Base-by-base conservation (phyloP, 371 early-diverging fungal species). In the Polyrhizophydium stewartii region DNA sequence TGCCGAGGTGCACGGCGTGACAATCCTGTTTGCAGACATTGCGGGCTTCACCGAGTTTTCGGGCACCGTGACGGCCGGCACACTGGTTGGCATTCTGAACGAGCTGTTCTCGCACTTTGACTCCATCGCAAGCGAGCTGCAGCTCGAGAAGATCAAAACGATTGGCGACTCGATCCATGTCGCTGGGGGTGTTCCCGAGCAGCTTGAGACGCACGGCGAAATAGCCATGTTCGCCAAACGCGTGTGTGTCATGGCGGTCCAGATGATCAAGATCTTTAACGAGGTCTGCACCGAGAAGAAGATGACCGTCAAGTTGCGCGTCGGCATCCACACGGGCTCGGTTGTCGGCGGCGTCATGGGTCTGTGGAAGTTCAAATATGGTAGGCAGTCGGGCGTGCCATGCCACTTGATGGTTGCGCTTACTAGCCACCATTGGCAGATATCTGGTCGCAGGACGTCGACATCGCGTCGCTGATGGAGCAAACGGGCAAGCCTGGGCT, bases 321-420 rank as follows among this genome's bases (percentile, higher is more conserved):
- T 69, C n/a, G 69, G 69, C 17, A 58, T 69, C 38, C 69, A 69
- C 49, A 69, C 69, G 12, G 69, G 69, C 16, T 60, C 69, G 2
- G 64, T 69, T 19, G 64, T 66, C 40, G 65, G 62, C 0, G 69
- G 69, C 10, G 69, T 69, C 12, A 66, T 62, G 58, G 69, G 69
- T 1, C 41, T 69, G 46, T 69, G 69, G 69, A 69, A 69, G 35
- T 69, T 69, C 60, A 69, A 69, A 55, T 69, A 69, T 35, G 69
- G 67, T 66, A 53, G 19, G 60, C 21, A 17, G 9, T 16, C 41
- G 16, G 12, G 31, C 37, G 33, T 27, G 24, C 27, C 21, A 33
- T 55, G 9, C 30, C 21, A 7, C 27, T 6, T 55, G 55, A 22
- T 9, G n/a, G 27, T 22, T 9, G 25, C 55, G 55, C 7, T 55